Conservation (phyloP, 345 rosid genomes). For the Pistacia integerrima region DNA sequence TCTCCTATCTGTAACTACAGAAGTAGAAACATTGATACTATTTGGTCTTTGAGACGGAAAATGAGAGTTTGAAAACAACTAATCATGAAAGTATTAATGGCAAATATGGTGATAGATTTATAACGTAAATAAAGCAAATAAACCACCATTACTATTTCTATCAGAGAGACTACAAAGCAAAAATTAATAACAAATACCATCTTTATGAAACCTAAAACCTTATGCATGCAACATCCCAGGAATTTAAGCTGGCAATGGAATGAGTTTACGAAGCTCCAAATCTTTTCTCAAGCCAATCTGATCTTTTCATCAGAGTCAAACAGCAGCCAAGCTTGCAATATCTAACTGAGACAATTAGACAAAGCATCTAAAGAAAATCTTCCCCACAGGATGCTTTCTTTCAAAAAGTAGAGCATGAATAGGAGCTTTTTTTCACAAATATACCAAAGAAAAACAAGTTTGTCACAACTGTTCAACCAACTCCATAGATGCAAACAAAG, state of each 20-base stretch:
- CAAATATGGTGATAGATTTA: neutral
- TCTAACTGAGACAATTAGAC: neutral
- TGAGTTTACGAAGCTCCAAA: neutral
- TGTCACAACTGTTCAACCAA: neutral
- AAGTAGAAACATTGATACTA: neutral
- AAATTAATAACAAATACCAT: conserved; percentile 7
- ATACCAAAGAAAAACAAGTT: too few species aligned
- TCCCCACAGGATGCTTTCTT: neutral
- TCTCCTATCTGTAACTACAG: neutral
- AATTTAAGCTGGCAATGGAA: neutral
- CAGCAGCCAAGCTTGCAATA: neutral
- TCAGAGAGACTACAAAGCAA: too few species aligned
- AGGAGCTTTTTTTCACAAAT: neutral
- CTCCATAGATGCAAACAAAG: neutral
- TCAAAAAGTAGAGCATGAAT: neutral
- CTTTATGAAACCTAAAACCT: neutral
- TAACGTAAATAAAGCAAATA: neutral
- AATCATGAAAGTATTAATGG: neutral
- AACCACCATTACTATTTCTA: neutral
- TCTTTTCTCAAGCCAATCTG: neutral
- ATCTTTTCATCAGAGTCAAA: neutral
- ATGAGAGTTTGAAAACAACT: neutral
- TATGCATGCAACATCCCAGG: neutral
- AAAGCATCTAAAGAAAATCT: neutral
- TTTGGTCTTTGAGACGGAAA: neutral